Evolutionary conservation across 1,284 basidiomycete genomes (phyloP).

Genomic region (Clitocybe nebularis): DNA sequence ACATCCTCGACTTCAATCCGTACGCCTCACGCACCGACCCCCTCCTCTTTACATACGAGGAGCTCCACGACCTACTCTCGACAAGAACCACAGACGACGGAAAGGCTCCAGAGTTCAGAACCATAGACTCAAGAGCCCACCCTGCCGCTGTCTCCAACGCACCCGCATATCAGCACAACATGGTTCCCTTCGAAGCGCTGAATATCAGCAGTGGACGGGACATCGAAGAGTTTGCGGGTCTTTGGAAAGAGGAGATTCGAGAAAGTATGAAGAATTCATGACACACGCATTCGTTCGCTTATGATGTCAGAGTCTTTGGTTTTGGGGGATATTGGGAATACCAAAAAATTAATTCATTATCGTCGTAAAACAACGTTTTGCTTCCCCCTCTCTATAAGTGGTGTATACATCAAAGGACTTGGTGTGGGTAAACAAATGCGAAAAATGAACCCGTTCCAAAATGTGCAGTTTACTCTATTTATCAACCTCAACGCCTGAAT

Average conservation of each 20-base stretch:
- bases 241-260: constrained; percentile 60
- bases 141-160: constrained; percentile 62
- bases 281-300: too few relatives aligned
- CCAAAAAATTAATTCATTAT: constrained; percentile 9
- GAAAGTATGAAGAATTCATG: constrained; percentile 28
- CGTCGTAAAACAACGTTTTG: not conserved
- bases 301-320: too few relatives aligned
- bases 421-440: not conserved
- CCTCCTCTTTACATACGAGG: constrained; percentile 81
- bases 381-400: constrained; percentile 1
- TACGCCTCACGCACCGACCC: constrained; percentile 84
- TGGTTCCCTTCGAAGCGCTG: constrained; percentile 88
- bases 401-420: not conserved
- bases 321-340: too few relatives aligned
- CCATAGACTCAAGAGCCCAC: constrained; percentile 73
- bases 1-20: constrained; percentile 90
- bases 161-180: constrained; percentile 83
- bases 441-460: not conserved
- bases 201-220: constrained; percentile 71
- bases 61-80: constrained; percentile 50
- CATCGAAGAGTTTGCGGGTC: constrained; percentile 67
- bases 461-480: constrained; percentile 19
- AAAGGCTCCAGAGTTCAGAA: constrained; percentile 48
- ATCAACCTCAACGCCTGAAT: constrained; percentile 79
- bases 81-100: constrained; percentile 9